Conservation (phyloP, 2,329 filamentous ascomycete genomes). For the Ophiostoma fasciatum region DNA sequence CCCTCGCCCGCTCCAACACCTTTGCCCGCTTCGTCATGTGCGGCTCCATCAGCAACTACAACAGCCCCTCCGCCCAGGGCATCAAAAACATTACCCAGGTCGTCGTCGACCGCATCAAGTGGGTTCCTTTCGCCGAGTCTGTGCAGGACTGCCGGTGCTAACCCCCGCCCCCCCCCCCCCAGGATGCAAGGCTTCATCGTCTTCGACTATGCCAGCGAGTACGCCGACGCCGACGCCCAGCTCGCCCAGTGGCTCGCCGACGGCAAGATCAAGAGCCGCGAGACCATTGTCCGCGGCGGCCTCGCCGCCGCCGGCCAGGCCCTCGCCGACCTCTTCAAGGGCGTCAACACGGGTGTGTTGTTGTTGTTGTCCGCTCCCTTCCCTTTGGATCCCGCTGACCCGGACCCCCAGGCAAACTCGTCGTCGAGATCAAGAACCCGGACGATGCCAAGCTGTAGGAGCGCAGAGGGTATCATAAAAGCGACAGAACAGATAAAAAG, state of each 20-base stretch:
- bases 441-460: constrained; percentile 12
- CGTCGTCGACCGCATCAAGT: constrained; percentile 28
- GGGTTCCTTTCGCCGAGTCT: background rate
- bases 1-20: constrained; percentile 45
- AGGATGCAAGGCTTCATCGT: constrained; percentile 57
- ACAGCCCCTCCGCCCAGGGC: constrained; percentile 38
- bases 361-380: too few relatives aligned
- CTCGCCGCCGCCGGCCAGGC: constrained; percentile 47
- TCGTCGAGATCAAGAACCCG: constrained; percentile 14
- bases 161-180: too few relatives aligned
- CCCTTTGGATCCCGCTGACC: too few relatives aligned
- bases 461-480: background rate
- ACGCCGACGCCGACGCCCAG: constrained; percentile 40
- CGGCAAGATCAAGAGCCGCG: constrained; percentile 57
- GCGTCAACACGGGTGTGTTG: constrained; percentile 47
- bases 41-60: constrained; percentile 57
- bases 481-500: too few relatives aligned
- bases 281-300: constrained; percentile 58
- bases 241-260: constrained; percentile 53
- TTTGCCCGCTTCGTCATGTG: constrained; percentile 56
- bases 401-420: constrained; percentile 11
- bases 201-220: constrained; percentile 49
- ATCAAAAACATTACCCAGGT: constrained; percentile 26
- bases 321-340: constrained; percentile 49
- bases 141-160: background rate